A percentile compares a stretch with the other conserved stretches of the same genome.
phyloP scores from a whole-genome alignment of 1,139 yeast genomes.

The Diutina scorzettiae region DNA sequence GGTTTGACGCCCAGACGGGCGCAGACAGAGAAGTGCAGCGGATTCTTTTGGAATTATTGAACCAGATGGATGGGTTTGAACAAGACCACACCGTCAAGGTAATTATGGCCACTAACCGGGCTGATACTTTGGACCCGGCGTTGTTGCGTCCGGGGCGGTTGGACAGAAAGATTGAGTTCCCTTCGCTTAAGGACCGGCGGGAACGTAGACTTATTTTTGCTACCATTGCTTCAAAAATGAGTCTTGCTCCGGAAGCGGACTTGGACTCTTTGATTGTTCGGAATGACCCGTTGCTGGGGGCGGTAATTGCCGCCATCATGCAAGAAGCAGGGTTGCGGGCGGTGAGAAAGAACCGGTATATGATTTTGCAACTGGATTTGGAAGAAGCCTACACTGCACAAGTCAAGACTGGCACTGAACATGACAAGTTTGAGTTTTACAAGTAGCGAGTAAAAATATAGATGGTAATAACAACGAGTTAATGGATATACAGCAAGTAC shows the following conservation, averaged over 20 bases:
- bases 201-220: constrained; percentile 94
- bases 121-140: constrained; percentile 96
- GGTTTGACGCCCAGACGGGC: constrained; percentile 99
- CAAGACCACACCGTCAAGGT: constrained; percentile 93
- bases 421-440: constrained; percentile 95
- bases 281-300: constrained; percentile 95
- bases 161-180: constrained; percentile 96
- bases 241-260: constrained; percentile 95
- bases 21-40: constrained; percentile 99
- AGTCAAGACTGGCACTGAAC: constrained; percentile 91
- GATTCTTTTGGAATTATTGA: constrained; percentile 85
- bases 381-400: constrained; percentile 97
- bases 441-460: too few relatives aligned
- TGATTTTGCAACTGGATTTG: constrained; percentile 86
- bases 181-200: constrained; percentile 88
- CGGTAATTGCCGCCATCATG: constrained; percentile 97
- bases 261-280: constrained; percentile 88
- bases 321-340: constrained; percentile 99
- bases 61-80: constrained; percentile 99
- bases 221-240: constrained; percentile 95
- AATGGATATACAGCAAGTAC: too few relatives aligned
- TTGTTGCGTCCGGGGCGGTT: constrained; percentile 95
- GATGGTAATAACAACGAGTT: too few relatives aligned
- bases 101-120: constrained; percentile 98
- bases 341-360: constrained; percentile 94